Percentiles rank a stretch among this genome's conserved stretches.
phyloP scores from a whole-genome alignment of 352 stramenopile species.

The Pythium brachiatum region DNA sequence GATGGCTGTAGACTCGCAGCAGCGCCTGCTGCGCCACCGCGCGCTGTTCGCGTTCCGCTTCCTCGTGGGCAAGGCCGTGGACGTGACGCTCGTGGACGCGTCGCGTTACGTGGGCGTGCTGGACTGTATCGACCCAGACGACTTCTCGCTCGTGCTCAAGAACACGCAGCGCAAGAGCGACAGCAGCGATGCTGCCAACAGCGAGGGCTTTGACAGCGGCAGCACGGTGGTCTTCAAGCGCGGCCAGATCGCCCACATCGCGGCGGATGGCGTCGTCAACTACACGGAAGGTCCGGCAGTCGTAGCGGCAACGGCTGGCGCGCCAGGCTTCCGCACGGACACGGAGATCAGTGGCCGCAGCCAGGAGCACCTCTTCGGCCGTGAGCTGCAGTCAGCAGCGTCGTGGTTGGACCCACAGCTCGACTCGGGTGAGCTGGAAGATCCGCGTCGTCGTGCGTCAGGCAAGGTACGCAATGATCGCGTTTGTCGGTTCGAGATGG shows the following conservation, averaged over 20 bases:
- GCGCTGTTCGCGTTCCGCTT: slow-evolving; percentile 81
- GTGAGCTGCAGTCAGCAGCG: slow-evolving; percentile 61
- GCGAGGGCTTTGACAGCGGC: slow-evolving; percentile 60
- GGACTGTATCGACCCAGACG: slow-evolving; percentile 82
- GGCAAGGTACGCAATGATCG: slow-evolving; percentile 28
- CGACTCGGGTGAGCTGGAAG: slow-evolving; percentile 74
- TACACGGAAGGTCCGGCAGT: slow-evolving; percentile 52
- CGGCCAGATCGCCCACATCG: slow-evolving; percentile 60
- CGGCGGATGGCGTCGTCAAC: slow-evolving; percentile 54
- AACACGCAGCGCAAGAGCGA: slow-evolving; percentile 53
- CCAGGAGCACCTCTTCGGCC: slow-evolving; percentile 66
- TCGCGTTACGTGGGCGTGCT: slow-evolving; percentile 71
- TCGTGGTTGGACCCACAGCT: slow-evolving; percentile 81
- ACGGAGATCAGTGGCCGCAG: slow-evolving; percentile 86
- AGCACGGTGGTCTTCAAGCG: slow-evolving; percentile 78
- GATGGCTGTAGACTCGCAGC: slow-evolving; percentile 40
- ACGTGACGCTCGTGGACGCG: slow-evolving; percentile 56
- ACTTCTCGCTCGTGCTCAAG: slow-evolving; percentile 83
- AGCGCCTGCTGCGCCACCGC: slow-evolving; percentile 72
- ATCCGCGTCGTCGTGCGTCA: slow-evolving; percentile 37
- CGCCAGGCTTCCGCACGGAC: slow-evolving; percentile 75
- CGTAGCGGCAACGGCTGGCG: slow-evolving; percentile 9
- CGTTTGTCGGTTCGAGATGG: background rate
- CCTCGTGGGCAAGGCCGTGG: slow-evolving; percentile 72
- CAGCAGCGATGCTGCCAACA: slow-evolving; percentile 8